Evolutionary conservation across 805 yeast species (phyloP).

Genomic region (Zygoascus bituminiphila): DNA sequence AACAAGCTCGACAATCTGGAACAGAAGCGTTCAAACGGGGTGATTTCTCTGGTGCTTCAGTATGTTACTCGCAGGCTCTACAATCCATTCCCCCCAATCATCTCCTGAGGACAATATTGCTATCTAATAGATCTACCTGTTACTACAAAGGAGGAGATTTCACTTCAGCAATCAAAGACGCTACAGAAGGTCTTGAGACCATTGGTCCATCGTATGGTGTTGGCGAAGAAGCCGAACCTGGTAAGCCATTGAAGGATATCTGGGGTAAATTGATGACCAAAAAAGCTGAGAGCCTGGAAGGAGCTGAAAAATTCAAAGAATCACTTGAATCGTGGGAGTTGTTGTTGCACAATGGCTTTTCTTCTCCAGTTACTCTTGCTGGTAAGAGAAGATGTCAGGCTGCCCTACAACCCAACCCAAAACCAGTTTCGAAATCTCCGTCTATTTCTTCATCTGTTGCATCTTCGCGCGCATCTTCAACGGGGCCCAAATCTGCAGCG

Average conservation of each 20-base stretch:
- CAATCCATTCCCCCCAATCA: conserved; percentile 55
- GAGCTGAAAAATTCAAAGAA: conserved; percentile 57
- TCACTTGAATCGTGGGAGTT: conserved; percentile 55
- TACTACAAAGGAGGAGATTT: conserved; percentile 64
- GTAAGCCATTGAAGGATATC: conserved; percentile 54
- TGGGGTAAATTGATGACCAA: conserved; percentile 63
- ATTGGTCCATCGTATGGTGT: conserved; percentile 33
- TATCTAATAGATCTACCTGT: conserved; percentile 68
- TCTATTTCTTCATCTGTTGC: not conserved
- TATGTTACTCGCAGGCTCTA: conserved; percentile 49
- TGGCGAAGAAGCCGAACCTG: conserved; percentile 38
- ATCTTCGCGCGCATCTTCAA: conserved; percentile 1
- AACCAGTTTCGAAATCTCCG: conserved; percentile 6
- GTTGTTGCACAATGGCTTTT: conserved; percentile 60
- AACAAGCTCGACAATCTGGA: conserved; percentile 38
- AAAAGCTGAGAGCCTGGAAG: conserved; percentile 80
- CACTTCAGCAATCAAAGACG: conserved; percentile 39
- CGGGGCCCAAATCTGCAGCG: conserved; percentile 23
- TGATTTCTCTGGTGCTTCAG: conserved; percentile 62
- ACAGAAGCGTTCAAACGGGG: conserved; percentile 66
- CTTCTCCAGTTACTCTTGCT: conserved; percentile 58
- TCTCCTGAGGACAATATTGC: conserved; percentile 54
- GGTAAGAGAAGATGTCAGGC: conserved; percentile 73
- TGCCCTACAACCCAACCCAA: conserved; percentile 35
- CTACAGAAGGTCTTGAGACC: conserved; percentile 41